These are phyloP conservation scores for Sarocladium oryzae DNA, from an alignment of 2,329 filamentous ascomycete species.

Conservation along the genomic window DNA sequence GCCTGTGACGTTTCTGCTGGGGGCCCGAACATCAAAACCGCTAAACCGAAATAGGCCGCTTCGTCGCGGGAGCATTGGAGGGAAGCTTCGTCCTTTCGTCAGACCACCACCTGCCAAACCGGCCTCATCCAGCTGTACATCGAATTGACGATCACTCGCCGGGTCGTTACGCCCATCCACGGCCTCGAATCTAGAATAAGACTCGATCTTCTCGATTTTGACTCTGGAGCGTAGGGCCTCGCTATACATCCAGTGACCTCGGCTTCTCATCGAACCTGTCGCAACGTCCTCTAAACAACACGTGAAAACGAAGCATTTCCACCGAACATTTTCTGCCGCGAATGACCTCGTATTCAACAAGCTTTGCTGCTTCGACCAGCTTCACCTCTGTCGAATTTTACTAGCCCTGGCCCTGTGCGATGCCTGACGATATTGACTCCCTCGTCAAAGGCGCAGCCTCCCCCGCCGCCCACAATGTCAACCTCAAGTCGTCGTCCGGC, in stretches of 20 bases:
- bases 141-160: background rate
- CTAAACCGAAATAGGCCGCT: background rate
- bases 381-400: background rate
- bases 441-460: slow-evolving; percentile 88
- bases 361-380: slow-evolving; percentile 6
- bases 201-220: no score
- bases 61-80: background rate
- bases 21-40: background rate
- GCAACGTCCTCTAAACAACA: background rate
- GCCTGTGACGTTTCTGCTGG: slow-evolving; percentile 4
- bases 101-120: background rate
- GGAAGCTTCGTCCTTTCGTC: background rate
- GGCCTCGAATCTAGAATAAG: no score
- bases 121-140: background rate
- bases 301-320: background rate
- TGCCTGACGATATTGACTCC: slow-evolving; percentile 71
- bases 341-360: background rate
- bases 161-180: background rate
- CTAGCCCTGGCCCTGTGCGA: slow-evolving; percentile 24
- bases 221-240: no score
- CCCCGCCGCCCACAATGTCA: slow-evolving; percentile 47
- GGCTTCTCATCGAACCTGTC: background rate
- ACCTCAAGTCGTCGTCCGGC: slow-evolving; percentile 35
- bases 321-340: background rate
- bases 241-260: background rate